These are phyloP conservation scores for Mortierella antarctica DNA, from an alignment of 192 early-diverging fungal species.

Conservation along the genomic window DNA sequence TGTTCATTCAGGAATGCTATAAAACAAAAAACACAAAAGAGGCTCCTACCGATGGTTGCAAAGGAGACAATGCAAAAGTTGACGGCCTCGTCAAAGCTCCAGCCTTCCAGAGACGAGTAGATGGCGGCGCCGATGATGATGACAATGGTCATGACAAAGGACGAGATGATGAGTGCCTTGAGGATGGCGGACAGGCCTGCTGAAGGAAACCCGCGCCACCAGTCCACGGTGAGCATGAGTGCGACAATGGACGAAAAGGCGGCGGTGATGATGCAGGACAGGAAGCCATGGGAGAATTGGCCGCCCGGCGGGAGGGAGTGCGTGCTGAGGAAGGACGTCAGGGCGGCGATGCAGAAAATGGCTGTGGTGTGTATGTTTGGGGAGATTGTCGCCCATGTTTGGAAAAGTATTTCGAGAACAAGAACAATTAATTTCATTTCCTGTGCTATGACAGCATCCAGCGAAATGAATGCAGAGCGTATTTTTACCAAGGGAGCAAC, in stretches of 20 bases:
- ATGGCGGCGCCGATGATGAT: constrained; percentile 50
- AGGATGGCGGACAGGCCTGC: constrained; percentile 47
- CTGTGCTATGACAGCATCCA: neutral
- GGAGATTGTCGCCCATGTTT: constrained; percentile 18
- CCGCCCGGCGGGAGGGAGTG: constrained; percentile 19
- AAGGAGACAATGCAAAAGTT: constrained; percentile 55
- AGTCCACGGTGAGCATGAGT: constrained; percentile 47
- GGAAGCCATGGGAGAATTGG: constrained; percentile 47
- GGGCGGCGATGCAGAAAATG: constrained; percentile 32
- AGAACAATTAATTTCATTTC: neutral
- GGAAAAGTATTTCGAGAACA: constrained; percentile 6
- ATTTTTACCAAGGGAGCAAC: neutral
- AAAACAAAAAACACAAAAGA: neutral
- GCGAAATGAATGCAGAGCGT: neutral
- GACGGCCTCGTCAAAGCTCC: constrained; percentile 50
- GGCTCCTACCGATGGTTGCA: constrained; percentile 47
- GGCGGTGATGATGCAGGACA: constrained; percentile 48
- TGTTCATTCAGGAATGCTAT: neutral
- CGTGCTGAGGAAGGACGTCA: constrained; percentile 33
- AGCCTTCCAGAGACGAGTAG: constrained; percentile 28
- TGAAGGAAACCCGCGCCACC: constrained; percentile 39
- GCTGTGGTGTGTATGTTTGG: constrained; percentile 9
- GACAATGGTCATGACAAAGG: constrained; percentile 50
- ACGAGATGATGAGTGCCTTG: constrained; percentile 49
- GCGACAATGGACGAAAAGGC: constrained; percentile 34